These are phyloP conservation scores for Triangularia setosa DNA, from an alignment of 2,329 filamentous ascomycete genomes.

Conservation along the genomic window DNA sequence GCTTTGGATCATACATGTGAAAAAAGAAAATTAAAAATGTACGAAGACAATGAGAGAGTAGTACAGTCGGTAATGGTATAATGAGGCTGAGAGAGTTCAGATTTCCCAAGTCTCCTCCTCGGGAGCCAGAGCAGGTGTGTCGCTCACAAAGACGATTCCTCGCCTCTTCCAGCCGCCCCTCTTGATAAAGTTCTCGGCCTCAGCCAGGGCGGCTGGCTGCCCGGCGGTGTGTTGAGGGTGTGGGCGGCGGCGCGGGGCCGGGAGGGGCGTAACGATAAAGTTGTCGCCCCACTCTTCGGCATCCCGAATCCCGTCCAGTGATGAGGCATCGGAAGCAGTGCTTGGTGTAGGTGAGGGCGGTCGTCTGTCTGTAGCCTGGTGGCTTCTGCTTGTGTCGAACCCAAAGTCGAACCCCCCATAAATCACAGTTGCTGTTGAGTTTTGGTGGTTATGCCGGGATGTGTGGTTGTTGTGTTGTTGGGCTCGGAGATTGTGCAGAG, in stretches of 20 bases:
- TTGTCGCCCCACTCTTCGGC: slow-evolving; percentile 8
- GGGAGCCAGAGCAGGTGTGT: slow-evolving; percentile 18
- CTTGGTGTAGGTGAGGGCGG: slow-evolving; percentile 19
- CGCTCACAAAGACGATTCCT: slow-evolving; percentile 32
- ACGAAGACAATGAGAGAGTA: background rate
- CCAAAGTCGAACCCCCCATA: slow-evolving; percentile 35
- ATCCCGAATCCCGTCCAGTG: background rate
- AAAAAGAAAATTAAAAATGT: background rate
- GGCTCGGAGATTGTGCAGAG: slow-evolving; percentile 12
- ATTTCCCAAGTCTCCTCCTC: slow-evolving; percentile 29
- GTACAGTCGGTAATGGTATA: background rate
- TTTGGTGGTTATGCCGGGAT: slow-evolving; percentile 1
- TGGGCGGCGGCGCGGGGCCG: background rate
- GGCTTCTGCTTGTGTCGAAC: slow-evolving; percentile 20
- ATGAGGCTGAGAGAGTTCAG: slow-evolving; percentile 4
- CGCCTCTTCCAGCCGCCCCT: slow-evolving; percentile 36
- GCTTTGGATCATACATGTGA: background rate
- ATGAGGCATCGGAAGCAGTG: slow-evolving; percentile 7
- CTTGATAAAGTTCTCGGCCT: slow-evolving; percentile 30
- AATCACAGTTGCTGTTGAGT: slow-evolving; percentile 25
- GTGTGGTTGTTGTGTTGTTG: slow-evolving; percentile 2
- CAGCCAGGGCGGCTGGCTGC: slow-evolving; percentile 15
- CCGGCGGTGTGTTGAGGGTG: background rate
- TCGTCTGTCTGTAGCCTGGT: background rate
- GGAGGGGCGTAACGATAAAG: slow-evolving; percentile 2